Conservation (phyloP, 208 protist species). For the Leishmania mexicana region DNA sequence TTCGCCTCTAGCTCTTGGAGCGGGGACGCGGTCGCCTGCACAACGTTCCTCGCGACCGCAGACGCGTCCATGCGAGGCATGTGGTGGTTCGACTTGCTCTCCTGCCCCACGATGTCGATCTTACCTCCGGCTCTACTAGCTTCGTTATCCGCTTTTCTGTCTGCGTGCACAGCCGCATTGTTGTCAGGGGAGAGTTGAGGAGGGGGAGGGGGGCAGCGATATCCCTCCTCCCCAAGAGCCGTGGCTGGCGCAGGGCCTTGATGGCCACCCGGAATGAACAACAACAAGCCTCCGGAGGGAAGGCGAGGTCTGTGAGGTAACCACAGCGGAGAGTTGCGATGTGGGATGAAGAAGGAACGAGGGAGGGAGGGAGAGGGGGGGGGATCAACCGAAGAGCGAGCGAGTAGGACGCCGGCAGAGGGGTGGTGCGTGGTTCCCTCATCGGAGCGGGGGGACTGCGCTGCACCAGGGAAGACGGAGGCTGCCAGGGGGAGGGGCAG, state of each 20-base stretch:
- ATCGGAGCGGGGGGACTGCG: neutral
- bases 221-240: no score
- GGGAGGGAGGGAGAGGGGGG: no score
- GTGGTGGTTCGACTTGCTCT: neutral
- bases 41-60: neutral
- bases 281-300: neutral
- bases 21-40: neutral
- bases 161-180: neutral
- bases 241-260: neutral
- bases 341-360: neutral
- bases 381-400: neutral
- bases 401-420: neutral
- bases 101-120: neutral
- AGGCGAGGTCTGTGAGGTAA: neutral
- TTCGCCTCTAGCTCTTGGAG: slow-evolving; percentile 14
- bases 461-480: neutral
- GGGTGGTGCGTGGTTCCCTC: neutral
- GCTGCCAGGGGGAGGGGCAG: neutral
- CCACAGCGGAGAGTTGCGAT: neutral
- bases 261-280: neutral
- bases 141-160: neutral
- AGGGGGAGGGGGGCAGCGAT: no score
- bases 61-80: neutral
- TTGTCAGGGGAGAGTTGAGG: neutral
- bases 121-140: neutral